Evolutionary conservation across 441 rosid genomes (phyloP).

Genomic region (Erodium moschatum): DNA sequence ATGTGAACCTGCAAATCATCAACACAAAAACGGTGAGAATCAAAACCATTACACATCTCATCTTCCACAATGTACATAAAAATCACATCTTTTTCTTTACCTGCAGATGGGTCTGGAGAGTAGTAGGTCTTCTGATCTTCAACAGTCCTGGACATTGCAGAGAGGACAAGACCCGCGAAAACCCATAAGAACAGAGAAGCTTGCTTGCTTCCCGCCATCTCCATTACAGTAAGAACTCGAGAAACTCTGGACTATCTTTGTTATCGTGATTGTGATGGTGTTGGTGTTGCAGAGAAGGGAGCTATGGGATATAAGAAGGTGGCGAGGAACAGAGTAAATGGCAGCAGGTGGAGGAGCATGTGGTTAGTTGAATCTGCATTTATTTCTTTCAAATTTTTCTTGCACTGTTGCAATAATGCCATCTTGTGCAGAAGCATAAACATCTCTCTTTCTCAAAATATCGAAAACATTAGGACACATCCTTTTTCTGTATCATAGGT

Average conservation of each 20-base stretch:
- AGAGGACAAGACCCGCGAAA: constrained; percentile 27
- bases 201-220: constrained; percentile 19
- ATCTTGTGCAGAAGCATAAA: too few relatives aligned
- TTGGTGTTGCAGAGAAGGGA: constrained; percentile 15
- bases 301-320: constrained; percentile 21
- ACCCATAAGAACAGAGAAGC: constrained; percentile 23
- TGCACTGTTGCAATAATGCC: too few relatives aligned
- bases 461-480: too few relatives aligned
- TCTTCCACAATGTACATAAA: background rate
- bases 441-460: too few relatives aligned
- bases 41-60: background rate
- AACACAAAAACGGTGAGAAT: too few relatives aligned
- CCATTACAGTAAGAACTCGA: constrained; percentile 18
- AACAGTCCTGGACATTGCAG: constrained; percentile 26
- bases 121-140: constrained; percentile 46
- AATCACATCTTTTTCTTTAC: constrained; percentile 15
- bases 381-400: constrained; percentile 18
- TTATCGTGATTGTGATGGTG: background rate
- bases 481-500: too few relatives aligned
- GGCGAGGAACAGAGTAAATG: constrained; percentile 34
- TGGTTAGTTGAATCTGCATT: constrained; percentile 57
- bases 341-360: constrained; percentile 40
- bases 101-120: constrained; percentile 47
- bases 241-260: too few relatives aligned
- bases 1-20: constrained; percentile 29